Evolutionary conservation across 1,284 basidiomycete species (phyloP).

Genomic region (Vanrija pseudolonga): DNA sequence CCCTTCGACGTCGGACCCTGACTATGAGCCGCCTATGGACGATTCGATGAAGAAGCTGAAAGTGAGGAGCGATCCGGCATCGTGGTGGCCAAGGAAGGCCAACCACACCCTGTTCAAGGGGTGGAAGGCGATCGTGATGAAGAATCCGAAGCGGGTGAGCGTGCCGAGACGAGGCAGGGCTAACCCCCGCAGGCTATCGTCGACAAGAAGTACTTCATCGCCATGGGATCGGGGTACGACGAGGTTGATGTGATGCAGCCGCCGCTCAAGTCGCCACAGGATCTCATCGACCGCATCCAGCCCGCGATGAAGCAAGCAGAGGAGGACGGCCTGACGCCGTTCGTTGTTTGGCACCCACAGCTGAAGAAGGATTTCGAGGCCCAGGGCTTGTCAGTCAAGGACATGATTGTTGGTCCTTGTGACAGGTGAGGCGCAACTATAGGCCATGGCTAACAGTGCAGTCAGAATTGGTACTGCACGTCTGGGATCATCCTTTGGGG

Average conservation of each 20-base stretch:
- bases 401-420: constrained; percentile 17
- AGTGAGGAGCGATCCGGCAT: constrained; percentile 4
- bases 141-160: constrained; percentile 7
- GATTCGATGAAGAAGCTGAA: not conserved
- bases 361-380: constrained; percentile 22
- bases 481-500: constrained; percentile 34
- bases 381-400: constrained; percentile 19
- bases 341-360: constrained; percentile 24
- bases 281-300: constrained; percentile 21
- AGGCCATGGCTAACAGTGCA: not conserved
- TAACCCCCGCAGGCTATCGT: constrained; percentile 4
- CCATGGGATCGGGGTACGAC: constrained; percentile 34
- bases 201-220: constrained; percentile 30
- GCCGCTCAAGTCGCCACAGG: constrained; percentile 13
- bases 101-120: constrained; percentile 27
- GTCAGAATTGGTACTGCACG: constrained; percentile 16
- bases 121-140: constrained; percentile 33
- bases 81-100: constrained; percentile 27
- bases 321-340: constrained; percentile 7
- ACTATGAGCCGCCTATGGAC: constrained; percentile 20
- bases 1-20: constrained; percentile 16
- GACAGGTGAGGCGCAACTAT: constrained; percentile 15
- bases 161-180: accelerated
- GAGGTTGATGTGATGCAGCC: constrained; percentile 31
- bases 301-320: constrained; percentile 14